Evolutionary conservation across 1,284 basidiomycete genomes (phyloP).

Genomic region (Trametes hirsuta): DNA sequence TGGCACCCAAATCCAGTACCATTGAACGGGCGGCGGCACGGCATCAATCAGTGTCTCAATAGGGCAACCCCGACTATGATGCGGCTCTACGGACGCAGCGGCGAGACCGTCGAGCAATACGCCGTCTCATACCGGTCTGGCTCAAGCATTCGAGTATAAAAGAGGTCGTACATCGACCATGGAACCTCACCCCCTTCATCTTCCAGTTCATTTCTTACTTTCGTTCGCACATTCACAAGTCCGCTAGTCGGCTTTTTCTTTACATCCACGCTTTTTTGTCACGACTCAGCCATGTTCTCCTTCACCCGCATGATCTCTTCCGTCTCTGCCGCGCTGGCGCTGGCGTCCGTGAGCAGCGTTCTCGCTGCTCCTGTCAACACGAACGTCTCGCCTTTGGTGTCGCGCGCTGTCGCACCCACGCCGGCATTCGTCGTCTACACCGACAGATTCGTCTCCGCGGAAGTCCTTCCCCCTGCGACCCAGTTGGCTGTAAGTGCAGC

Average conservation of each 20-base stretch:
- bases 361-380: conserved; percentile 13
- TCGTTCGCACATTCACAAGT: conserved; percentile 18
- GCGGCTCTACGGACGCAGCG: not conserved
- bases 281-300: conserved; percentile 23
- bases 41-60: not conserved
- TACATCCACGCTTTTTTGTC: conserved; percentile 10
- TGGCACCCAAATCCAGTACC: not conserved
- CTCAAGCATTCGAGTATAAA: conserved; percentile 1
- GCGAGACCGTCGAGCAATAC: not conserved
- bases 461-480: conserved; percentile 15
- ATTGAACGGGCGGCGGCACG: not conserved
- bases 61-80: not conserved
- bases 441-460: conserved; percentile 19
- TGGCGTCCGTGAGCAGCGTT: conserved; percentile 20
- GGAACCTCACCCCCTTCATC: conserved; percentile 8
- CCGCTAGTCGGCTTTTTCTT: conserved; percentile 22
- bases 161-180: not conserved
- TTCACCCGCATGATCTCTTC: conserved; percentile 22
- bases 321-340: conserved; percentile 22
- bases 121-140: not conserved
- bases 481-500: conserved; percentile 8
- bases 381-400: conserved; percentile 8
- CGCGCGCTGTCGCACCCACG: conserved; percentile 12
- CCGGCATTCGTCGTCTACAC: conserved; percentile 25
- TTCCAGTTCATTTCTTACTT: conserved; percentile 18